Conservation (phyloP, 495 filamentous ascomycete species). For the Bacidia gigantensis region DNA sequence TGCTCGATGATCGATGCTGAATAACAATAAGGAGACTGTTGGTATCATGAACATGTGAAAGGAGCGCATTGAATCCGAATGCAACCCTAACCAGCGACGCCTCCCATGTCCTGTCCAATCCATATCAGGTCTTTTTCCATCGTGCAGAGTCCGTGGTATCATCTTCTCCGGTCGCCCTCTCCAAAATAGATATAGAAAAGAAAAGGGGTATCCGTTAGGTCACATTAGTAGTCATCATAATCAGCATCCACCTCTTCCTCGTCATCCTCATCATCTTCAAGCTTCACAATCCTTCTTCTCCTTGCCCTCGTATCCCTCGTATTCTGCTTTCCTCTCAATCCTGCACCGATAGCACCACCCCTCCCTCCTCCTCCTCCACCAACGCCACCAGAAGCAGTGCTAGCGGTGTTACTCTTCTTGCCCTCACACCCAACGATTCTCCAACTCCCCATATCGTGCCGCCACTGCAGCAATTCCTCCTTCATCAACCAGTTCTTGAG, state of each 20-base stretch:
- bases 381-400: conserved; percentile 1
- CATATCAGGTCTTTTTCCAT: no score
- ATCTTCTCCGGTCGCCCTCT: no score
- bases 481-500: conserved; percentile 39
- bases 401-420: conserved; percentile 1
- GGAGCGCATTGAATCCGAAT: no score
- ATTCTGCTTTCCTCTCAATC: not conserved
- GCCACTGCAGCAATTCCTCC: conserved; percentile 32
- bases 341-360: not conserved
- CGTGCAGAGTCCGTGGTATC: no score
- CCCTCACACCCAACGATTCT: conserved; percentile 5
- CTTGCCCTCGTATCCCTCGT: conserved; percentile 6
- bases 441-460: not conserved
- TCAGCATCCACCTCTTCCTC: conserved; percentile 7
- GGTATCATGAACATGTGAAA: no score
- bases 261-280: conserved; percentile 9
- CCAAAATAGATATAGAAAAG: no score
- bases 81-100: no score
- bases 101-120: no score
- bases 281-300: conserved; percentile 1
- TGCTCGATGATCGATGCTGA: no score
- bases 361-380: not conserved
- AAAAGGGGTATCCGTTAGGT: not conserved
- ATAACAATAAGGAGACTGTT: no score
- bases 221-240: not conserved